Conservation (phyloP, 495 filamentous ascomycete genomes). For the Sordaria brevicollis region DNA sequence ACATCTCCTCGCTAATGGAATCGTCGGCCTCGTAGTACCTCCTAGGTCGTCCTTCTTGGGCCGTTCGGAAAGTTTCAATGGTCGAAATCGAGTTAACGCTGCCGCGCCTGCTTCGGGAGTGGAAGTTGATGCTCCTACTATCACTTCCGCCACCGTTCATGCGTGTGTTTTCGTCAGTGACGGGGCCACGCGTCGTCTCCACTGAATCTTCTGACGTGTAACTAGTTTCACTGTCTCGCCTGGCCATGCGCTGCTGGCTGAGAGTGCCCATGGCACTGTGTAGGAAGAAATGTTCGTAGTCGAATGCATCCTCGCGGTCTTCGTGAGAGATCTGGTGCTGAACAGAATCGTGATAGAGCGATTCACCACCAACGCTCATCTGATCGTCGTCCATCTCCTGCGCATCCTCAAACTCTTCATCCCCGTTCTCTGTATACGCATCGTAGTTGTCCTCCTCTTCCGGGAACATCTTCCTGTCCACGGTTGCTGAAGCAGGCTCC, state of each 20-base stretch:
- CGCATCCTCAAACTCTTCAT: constrained; percentile 7
- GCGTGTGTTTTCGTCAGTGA: constrained; percentile 1
- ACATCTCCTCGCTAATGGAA: constrained; percentile 3
- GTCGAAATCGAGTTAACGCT: constrained; percentile 67
- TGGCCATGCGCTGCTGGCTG: constrained; percentile 31
- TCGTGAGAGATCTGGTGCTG: constrained; percentile 58
- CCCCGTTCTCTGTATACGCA: constrained; percentile 27
- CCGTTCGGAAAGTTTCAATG: constrained; percentile 73
- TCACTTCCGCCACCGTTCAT: not conserved
- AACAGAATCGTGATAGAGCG: constrained; percentile 47
- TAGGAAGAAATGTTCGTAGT: constrained; percentile 92
- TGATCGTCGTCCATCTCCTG: constrained; percentile 20
- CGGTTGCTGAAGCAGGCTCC: not conserved
- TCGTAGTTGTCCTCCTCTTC: constrained; percentile 24
- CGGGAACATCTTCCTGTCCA: not conserved
- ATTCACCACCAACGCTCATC: constrained; percentile 40
- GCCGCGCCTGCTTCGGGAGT: constrained; percentile 28
- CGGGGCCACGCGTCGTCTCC: constrained; percentile 59
- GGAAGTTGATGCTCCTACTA: not conserved
- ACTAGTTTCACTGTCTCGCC: constrained; percentile 44
- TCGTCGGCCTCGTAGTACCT: constrained; percentile 14
- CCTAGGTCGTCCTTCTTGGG: constrained; percentile 50
- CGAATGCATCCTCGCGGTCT: constrained; percentile 93
- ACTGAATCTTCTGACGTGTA: constrained; percentile 58
- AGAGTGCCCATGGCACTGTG: constrained; percentile 79